Evolutionary conservation across 257 asterid species (phyloP).

Genomic region (Prunella vulgaris): DNA sequence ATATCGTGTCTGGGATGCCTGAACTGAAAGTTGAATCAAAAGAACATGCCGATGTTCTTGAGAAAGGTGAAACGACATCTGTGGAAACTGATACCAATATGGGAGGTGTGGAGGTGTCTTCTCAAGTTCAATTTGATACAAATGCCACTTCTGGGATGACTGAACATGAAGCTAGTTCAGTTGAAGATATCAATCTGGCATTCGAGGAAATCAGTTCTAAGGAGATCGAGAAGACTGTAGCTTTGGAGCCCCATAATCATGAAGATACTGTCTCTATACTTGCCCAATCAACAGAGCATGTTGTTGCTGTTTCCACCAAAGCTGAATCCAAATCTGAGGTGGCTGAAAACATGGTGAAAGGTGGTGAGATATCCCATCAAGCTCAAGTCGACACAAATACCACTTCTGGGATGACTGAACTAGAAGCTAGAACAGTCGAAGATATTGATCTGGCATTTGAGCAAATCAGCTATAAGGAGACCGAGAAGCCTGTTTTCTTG

Average conservation of each 20-base stretch:
- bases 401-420: conserved; percentile 18
- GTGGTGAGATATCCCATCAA: conserved; percentile 2
- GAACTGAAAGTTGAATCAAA: conserved; percentile 26
- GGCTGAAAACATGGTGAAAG: conserved; percentile 2
- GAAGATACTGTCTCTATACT: conserved; percentile 22
- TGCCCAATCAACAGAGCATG: conserved; percentile 20
- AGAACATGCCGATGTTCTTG: conserved; percentile 26
- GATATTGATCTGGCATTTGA: conserved; percentile 22
- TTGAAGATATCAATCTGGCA: conserved; percentile 25
- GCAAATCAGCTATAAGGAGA: conserved; percentile 23
- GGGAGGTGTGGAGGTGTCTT: background rate
- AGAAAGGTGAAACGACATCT: conserved; percentile 16
- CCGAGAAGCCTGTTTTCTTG: conserved; percentile 21
- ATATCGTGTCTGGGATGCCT: conserved; percentile 16
- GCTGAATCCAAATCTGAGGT: conserved; percentile 22
- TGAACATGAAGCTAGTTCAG: conserved; percentile 26
- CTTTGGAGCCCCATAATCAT: conserved; percentile 17
- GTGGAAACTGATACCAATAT: conserved; percentile 11
- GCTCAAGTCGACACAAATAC: conserved; percentile 11
- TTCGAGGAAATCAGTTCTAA: conserved; percentile 19
- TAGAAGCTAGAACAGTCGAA: conserved; percentile 28
- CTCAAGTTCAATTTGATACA: conserved; percentile 11
- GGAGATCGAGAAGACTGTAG: conserved; percentile 24
- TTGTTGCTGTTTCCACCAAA: conserved; percentile 25
- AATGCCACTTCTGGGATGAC: conserved; percentile 20